Conservation (phyloP, 2,329 filamentous ascomycete genomes). For the Lachnellula occidentalis region DNA sequence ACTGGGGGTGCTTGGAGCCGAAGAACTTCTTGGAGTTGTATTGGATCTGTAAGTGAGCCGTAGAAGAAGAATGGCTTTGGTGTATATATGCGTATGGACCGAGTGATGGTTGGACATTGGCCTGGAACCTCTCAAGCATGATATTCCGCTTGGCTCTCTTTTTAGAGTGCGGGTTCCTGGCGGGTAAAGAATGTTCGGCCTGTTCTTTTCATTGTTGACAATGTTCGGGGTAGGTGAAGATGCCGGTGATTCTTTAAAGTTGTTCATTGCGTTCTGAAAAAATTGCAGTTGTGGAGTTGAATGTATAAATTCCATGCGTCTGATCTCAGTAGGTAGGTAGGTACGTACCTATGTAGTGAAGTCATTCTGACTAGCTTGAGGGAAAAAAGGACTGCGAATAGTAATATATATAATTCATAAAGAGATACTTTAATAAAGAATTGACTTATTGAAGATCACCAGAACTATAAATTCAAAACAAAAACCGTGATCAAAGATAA, state of each 20-base stretch:
- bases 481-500: too few relatives aligned
- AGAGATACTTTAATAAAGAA: not conserved
- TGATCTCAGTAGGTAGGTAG: too few relatives aligned
- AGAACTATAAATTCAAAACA: too few relatives aligned
- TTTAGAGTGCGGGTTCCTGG: constrained; percentile 3
- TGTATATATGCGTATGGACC: constrained; percentile 4
- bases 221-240: not conserved
- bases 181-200: constrained; percentile 1
- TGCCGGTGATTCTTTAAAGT: constrained; percentile 2
- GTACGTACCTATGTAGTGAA: too few relatives aligned
- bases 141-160: constrained; percentile 12
- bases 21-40: constrained; percentile 15
- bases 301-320: not conserved
- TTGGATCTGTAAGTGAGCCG: constrained; percentile 17
- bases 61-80: constrained; percentile 18
- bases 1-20: constrained; percentile 14
- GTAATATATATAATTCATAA: not conserved
- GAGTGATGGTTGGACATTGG: constrained; percentile 10
- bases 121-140: constrained; percentile 15
- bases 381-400: too few relatives aligned
- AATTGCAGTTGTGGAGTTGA: not conserved
- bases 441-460: too few relatives aligned
- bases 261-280: constrained; percentile 9
- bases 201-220: constrained; percentile 2
- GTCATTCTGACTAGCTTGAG: too few relatives aligned